phyloP scores from a whole-genome alignment of 1,284 basidiomycete genomes.

The Xerocomus amazonicus region DNA sequence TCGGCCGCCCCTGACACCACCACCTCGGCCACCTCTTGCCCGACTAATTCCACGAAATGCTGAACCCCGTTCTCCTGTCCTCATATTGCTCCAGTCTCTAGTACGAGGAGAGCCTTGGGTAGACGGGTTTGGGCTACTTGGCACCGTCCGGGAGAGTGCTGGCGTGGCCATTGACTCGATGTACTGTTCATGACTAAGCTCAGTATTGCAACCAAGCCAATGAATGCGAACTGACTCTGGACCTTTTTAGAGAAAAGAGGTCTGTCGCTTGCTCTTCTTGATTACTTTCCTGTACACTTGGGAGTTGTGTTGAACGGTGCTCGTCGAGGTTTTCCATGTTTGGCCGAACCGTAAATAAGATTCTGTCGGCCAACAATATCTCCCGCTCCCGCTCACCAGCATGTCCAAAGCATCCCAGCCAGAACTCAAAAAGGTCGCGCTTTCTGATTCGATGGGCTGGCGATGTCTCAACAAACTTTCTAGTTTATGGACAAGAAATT shows the following conservation, averaged over 20 bases:
- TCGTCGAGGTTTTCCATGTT: not conserved
- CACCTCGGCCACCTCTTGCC: conserved; percentile 34
- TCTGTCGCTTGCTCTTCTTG: not conserved
- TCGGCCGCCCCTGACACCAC: conserved; percentile 29
- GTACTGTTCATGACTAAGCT: conserved; percentile 3
- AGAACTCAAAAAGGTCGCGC: conserved; percentile 84
- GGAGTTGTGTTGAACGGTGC: conserved; percentile 1
- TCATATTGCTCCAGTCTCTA: conserved; percentile 41
- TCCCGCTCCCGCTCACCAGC: conserved; percentile 7
- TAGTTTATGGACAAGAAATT: conserved; percentile 99
- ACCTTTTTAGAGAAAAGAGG: conserved; percentile 34
- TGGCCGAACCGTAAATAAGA: no score
- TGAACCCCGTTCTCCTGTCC: conserved; percentile 45
- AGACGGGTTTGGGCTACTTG: conserved; percentile 27
- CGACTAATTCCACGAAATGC: conserved; percentile 43
- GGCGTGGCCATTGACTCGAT: conserved; percentile 30
- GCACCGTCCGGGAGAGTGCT: conserved; percentile 25
- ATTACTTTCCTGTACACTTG: not conserved
- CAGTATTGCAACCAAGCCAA: conserved; percentile 7
- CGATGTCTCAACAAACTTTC: conserved; percentile 8
- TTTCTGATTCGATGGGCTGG: not conserved
- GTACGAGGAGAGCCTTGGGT: conserved; percentile 28
- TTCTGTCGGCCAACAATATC: not conserved
- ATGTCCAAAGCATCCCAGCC: conserved; percentile 93
- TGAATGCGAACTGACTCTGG: conserved; percentile 16